Conservation (phyloP, 148 eudicot species). For the Amaranthus palmeri region DNA sequence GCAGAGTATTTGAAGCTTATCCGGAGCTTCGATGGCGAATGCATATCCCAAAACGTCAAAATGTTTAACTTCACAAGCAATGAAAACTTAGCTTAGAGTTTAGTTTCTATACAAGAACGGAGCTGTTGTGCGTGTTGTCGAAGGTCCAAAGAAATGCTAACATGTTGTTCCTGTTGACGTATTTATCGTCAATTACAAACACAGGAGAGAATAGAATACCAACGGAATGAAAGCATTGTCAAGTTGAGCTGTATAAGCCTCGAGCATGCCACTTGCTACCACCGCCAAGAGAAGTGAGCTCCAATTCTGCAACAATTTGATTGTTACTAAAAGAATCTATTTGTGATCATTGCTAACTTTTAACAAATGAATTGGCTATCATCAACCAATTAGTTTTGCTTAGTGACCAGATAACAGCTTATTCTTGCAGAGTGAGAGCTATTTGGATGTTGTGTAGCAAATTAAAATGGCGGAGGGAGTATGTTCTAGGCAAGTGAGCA, state of each 20-base stretch:
- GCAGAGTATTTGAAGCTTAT: not conserved
- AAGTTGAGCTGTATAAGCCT: conserved; percentile 96
- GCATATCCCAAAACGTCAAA: not conserved
- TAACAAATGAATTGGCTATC: not conserved
- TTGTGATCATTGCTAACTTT: not conserved
- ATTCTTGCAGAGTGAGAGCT: too few species aligned
- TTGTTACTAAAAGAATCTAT: not conserved
- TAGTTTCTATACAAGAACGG: conserved; percentile 7
- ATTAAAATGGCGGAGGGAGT: too few species aligned
- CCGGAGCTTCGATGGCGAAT: not conserved
- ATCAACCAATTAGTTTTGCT: not conserved
- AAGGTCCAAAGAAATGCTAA: conserved; percentile 2
- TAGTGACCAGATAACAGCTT: not conserved
- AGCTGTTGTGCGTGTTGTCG: not conserved
- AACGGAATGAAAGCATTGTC: conserved; percentile 98
- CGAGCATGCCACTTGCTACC: conserved; percentile 80
- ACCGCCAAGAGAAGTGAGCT: conserved; percentile 80
- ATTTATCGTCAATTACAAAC: conserved; percentile 36
- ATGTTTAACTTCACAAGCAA: not conserved
- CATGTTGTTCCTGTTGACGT: not conserved
- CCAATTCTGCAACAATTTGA: conserved; percentile 67
- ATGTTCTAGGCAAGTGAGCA: not conserved
- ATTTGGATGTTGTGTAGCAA: too few species aligned
- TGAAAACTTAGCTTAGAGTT: not conserved
- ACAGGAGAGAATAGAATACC: conserved; percentile 85